Evolutionary conservation across 257 asterid genomes (phyloP).

Genomic region (Lycium barbarum): DNA sequence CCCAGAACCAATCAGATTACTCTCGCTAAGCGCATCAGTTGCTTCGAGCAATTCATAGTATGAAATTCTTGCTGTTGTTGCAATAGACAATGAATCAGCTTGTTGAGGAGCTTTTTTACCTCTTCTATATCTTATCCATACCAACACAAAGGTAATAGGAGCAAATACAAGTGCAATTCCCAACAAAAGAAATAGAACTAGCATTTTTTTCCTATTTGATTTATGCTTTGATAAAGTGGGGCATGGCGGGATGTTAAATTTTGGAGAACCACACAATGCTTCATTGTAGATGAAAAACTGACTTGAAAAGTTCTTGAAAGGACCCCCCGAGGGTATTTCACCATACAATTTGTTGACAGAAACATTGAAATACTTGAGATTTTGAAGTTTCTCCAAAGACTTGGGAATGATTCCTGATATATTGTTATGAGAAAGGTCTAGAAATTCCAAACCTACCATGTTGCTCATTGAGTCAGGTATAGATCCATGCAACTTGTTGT

Average conservation of each 20-base stretch:
- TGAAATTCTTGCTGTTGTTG: neutral
- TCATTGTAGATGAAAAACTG: neutral
- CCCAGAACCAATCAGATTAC: neutral
- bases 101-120: neutral
- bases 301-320: conserved; percentile 6
- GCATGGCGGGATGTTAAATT: neutral
- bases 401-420: neutral
- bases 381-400: neutral
- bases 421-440: neutral
- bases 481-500: neutral
- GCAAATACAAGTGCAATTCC: neutral
- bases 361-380: neutral
- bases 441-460: neutral
- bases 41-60: conserved; percentile 3
- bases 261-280: neutral
- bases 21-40: neutral
- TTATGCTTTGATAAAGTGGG: neutral
- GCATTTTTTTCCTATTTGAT: neutral
- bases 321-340: neutral
- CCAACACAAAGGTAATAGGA: neutral
- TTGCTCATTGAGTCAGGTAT: neutral
- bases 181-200: neutral
- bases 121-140: neutral
- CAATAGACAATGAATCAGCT: neutral
- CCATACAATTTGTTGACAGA: neutral